These are phyloP conservation scores for Naematelia aurantialba DNA, from an alignment of 768 basidiomycete genomes.

Conservation along the genomic window DNA sequence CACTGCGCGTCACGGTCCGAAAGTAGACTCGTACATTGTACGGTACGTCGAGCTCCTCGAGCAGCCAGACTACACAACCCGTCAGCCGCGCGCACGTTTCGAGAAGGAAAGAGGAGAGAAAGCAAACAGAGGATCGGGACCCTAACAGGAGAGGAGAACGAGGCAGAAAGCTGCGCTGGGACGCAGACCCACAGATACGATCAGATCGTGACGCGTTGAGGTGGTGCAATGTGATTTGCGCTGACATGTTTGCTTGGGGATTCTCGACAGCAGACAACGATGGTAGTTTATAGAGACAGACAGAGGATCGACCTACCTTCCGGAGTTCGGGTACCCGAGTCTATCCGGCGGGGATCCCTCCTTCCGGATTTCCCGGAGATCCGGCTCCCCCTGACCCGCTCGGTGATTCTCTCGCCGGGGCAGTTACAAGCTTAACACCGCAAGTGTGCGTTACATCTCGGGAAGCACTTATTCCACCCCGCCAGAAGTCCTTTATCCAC, in stretches of 20 bases:
- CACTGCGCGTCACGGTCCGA: conserved; percentile 20
- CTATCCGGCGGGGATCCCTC: no score
- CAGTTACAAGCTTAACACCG: no score
- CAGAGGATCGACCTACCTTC: no score
- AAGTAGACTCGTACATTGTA: conserved; percentile 45
- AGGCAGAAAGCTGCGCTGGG: neutral
- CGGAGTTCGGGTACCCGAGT: no score
- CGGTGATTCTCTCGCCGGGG: no score
- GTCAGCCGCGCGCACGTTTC: no score
- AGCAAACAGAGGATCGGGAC: neutral
- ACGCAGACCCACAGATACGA: conserved; percentile 45
- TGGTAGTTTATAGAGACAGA: no score
- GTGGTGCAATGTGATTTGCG: conserved; percentile 43
- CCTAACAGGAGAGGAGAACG: neutral
- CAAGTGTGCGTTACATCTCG: no score
- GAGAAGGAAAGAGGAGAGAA: no score
- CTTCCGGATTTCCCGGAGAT: no score
- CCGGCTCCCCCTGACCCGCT: no score
- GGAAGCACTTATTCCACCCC: neutral
- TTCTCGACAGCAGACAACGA: no score
- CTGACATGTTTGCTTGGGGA: conserved; percentile 9
- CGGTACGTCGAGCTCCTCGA: conserved; percentile 41
- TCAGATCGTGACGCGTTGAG: conserved; percentile 43
- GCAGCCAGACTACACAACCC: conserved; percentile 36
- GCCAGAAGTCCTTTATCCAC: neutral